Evolutionary conservation across 1,139 yeast species (phyloP).

Genomic region (Zygoascus sp.): DNA sequence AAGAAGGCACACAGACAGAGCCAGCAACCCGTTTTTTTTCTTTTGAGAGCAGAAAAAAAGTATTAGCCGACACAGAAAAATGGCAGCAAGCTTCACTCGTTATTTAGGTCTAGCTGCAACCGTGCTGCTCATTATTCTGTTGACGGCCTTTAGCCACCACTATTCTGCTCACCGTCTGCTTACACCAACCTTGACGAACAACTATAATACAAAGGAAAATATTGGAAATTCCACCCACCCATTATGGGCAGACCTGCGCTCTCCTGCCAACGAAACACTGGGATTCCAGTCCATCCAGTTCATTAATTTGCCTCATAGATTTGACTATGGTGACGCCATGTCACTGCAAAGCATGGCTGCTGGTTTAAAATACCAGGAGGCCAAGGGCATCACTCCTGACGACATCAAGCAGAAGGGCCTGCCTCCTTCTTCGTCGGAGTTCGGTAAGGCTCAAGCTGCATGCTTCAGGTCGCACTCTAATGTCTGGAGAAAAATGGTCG

Average conservation of each 20-base stretch:
- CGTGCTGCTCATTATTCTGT: too few species aligned
- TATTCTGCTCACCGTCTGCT: not conserved
- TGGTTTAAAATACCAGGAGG: slow-evolving; percentile 13
- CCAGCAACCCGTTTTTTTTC: too few species aligned
- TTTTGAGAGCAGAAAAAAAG: too few species aligned
- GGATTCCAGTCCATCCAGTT: slow-evolving; percentile 20
- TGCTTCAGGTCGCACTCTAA: slow-evolving; percentile 18
- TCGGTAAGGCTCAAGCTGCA: slow-evolving; percentile 11
- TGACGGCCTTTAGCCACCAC: too few species aligned
- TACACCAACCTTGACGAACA: too few species aligned
- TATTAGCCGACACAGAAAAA: too few species aligned
- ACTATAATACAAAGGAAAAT: too few species aligned
- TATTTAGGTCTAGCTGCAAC: too few species aligned
- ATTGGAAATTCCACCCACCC: not conserved
- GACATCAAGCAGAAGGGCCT: slow-evolving; percentile 14
- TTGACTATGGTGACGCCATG: slow-evolving; percentile 20
- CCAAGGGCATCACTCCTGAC: slow-evolving; percentile 14
- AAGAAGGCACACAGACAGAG: too few species aligned
- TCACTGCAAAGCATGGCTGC: slow-evolving; percentile 16
- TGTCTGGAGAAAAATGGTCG: slow-evolving; percentile 17
- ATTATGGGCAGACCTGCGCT: slow-evolving; percentile 2
- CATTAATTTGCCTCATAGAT: slow-evolving; percentile 17
- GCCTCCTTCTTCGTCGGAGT: slow-evolving; percentile 14
- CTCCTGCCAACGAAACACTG: slow-evolving; percentile 19
- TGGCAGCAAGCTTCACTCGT: too few species aligned